Evolutionary conservation across 306 rosid species (phyloP).

Genomic region (Corylus heterophylla): DNA sequence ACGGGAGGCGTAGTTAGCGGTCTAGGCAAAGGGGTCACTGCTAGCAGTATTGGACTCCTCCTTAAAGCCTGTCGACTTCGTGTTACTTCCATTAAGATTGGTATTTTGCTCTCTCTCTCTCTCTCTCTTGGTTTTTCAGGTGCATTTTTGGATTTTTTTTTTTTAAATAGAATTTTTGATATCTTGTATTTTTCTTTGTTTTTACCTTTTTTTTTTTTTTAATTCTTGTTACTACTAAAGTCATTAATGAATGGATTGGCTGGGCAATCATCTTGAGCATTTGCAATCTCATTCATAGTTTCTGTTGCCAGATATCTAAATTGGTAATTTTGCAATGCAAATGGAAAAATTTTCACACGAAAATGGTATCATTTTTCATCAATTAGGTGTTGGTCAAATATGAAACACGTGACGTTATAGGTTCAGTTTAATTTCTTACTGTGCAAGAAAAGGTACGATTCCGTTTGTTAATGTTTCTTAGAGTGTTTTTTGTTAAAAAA

Average conservation of each 20-base stretch:
- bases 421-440: too few relatives aligned
- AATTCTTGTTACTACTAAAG: background rate
- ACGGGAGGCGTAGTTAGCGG: conserved; percentile 97
- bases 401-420: background rate
- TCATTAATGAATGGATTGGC: background rate
- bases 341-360: background rate
- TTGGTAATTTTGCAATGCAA: background rate
- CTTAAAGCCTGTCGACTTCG: conserved; percentile 86
- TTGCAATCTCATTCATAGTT: background rate
- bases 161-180: background rate
- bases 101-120: conserved; percentile 37
- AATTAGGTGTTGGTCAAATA: background rate
- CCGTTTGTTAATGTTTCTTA: too few relatives aligned
- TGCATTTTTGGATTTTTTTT: background rate
- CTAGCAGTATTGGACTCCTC: conserved; percentile 78
- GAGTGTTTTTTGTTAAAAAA: too few relatives aligned
- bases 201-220: background rate
- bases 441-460: too few relatives aligned
- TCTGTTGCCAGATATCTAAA: background rate
- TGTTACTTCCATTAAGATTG: conserved; percentile 86
- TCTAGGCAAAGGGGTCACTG: conserved; percentile 92
- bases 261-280: background rate
- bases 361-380: background rate
- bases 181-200: background rate
- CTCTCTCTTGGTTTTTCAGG: background rate